These are phyloP conservation scores for Termitomyces heimii DNA, from an alignment of 768 basidiomycete genomes.

Conservation along the genomic window DNA sequence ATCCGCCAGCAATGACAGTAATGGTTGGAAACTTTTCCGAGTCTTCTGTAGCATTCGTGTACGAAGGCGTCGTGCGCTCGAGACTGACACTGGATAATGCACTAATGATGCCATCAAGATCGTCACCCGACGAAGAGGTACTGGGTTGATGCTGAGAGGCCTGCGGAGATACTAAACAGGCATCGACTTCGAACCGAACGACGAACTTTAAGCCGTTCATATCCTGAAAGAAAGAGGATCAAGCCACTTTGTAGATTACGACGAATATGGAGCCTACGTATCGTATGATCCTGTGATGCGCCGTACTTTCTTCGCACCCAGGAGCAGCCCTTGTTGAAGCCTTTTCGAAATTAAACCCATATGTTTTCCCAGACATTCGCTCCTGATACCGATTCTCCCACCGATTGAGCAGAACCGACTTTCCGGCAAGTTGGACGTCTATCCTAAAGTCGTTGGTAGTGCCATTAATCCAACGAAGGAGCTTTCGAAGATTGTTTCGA, in stretches of 20 bases:
- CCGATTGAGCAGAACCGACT: constrained; percentile 57
- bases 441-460: constrained; percentile 54
- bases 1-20: constrained; percentile 18
- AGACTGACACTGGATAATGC: constrained; percentile 27
- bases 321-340: constrained; percentile 40
- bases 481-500: constrained; percentile 59
- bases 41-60: constrained; percentile 9
- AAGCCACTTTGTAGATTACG: background rate
- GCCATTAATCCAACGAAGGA: constrained; percentile 49
- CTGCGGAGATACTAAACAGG: constrained; percentile 24
- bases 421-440: constrained; percentile 58
- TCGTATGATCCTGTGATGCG: constrained; percentile 56
- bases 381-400: constrained; percentile 41
- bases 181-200: constrained; percentile 56
- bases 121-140: constrained; percentile 1
- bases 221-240: constrained; percentile 30
- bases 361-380: constrained; percentile 33
- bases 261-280: constrained; percentile 41
- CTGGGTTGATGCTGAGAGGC: constrained; percentile 2
- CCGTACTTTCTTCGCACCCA: constrained; percentile 45
- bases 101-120: constrained; percentile 30
- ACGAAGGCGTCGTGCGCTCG: constrained; percentile 11
- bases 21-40: constrained; percentile 12
- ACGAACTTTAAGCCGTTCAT: constrained; percentile 52
- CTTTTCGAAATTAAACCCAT: constrained; percentile 58